Conservation (phyloP, 257 asterid species). For the Handroanthus guayacan region DNA sequence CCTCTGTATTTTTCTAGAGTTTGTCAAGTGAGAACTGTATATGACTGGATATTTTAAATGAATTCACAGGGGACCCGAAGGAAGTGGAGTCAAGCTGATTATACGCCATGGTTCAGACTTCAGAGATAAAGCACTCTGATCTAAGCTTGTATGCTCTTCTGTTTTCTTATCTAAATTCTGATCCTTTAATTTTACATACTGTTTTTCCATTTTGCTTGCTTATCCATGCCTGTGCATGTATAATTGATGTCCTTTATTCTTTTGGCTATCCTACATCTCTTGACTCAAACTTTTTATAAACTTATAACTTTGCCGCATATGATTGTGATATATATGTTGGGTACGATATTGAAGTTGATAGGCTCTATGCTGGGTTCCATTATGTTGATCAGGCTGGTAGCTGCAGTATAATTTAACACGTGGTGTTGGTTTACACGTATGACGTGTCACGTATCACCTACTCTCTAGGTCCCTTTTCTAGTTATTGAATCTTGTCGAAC, state of each 20-base stretch:
- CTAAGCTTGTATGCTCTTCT: not conserved
- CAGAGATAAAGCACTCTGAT: conserved; percentile 61
- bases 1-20: not conserved
- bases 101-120: conserved; percentile 71
- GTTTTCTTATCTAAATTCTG: not conserved
- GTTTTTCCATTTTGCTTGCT: not conserved
- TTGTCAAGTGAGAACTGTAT: conserved; percentile 26
- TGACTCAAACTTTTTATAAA: not conserved
- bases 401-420: not conserved
- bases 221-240: conserved; percentile 5
- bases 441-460: too few relatives aligned
- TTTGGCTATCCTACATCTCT: conserved; percentile 14
- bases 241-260: conserved; percentile 16
- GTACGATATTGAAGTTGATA: conserved; percentile 8
- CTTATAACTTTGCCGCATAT: not conserved
- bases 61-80: conserved; percentile 93
- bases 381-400: not conserved
- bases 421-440: too few relatives aligned
- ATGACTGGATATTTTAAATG: conserved; percentile 39
- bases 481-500: too few relatives aligned
- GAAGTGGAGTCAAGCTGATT: conserved; percentile 77
- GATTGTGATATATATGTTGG: conserved; percentile 7
- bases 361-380: not conserved
- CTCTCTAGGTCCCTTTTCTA: too few relatives aligned
- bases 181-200: conserved; percentile 12